Base-by-base conservation (phyloP, 257 asterid species). In the Plantago elongata region DNA sequence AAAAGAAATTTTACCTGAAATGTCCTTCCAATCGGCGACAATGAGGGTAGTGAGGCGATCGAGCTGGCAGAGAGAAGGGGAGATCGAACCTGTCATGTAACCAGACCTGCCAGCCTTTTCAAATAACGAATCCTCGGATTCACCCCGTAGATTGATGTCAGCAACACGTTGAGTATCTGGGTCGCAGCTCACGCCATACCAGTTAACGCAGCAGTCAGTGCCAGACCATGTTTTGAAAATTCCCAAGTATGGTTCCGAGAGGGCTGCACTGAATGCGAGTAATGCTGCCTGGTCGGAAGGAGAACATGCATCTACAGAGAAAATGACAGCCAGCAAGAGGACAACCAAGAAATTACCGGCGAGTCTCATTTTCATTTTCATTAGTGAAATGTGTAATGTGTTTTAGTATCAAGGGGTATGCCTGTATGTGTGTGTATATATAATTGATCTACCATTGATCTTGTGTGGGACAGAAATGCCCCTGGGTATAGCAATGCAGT, bases 101-200 rank as follows among this genome's bases (percentile, higher is more conserved):
- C 98, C 98, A 13, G 98, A 72, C 59, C 94, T 80, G 61, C 98
- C 96, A 62, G 95, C 81, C 40, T 82, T 88, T 27, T 81, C 90
- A 73, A 88, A 83, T 65, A 92, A 84, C 22, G 89, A 92, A 64
- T 92, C 97, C 70, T 89, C 96, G 22, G 98, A 92, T 58, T 92
- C 98, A 13, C 98, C 98, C 9, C 98, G 94, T 52, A 92, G 95
- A 65, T 65, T 58, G 37, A 92, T 77, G 81, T 88, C 98, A 51
- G 89, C 78, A 57, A 92, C 97, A 54, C 95, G 84, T 9, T 75
- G 70, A 3, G 88, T 79, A n/a, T 86, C 86, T 38, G 93, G 90
- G 77, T 92, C 86, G 78, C 98, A 92, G 64, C 84, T 77, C 56
- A 92, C 82, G 56, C 98, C 98, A 84, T 88, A 64, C 97, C 97